Percentiles rank a stretch among this genome's conserved stretches.
These are phyloP conservation scores for Lasiodiplodia hormozganensis DNA, from an alignment of 2,329 filamentous ascomycete species.

Conservation along the genomic window DNA sequence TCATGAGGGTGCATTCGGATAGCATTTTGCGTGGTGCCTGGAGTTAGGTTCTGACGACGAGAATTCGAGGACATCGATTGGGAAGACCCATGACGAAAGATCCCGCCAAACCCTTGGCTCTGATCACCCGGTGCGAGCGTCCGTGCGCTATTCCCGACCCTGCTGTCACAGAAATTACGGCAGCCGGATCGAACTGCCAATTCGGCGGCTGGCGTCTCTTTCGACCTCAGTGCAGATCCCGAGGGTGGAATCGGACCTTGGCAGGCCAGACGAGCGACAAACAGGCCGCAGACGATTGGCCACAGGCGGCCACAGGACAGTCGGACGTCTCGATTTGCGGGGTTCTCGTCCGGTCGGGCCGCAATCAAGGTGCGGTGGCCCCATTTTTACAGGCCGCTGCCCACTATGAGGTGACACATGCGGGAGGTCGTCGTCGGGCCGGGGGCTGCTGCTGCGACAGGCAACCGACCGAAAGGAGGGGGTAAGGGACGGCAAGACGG, in stretches of 20 bases:
- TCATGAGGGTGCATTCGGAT: background rate
- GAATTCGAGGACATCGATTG: background rate
- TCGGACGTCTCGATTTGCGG: background rate
- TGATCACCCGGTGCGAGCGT: constrained; percentile 4
- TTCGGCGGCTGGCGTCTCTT: background rate
- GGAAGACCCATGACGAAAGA: background rate
- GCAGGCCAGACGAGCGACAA: constrained; percentile 4
- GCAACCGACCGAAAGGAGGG: background rate
- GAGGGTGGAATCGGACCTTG: background rate
- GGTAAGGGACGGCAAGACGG: background rate
- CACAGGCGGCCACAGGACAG: constrained; percentile 1
- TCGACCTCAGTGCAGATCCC: constrained; percentile 5
- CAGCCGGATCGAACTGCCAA: background rate
- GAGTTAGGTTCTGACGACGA: background rate
- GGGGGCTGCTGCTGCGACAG: background rate
- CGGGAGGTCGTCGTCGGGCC: background rate
- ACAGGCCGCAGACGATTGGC: constrained; percentile 3
- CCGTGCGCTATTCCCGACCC: constrained; percentile 2
- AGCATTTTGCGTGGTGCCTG: constrained; percentile 22
- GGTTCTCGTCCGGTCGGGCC: constrained; percentile 22
- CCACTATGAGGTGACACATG: constrained; percentile 7
- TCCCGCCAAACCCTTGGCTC: constrained; percentile 1
- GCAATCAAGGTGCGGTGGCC: constrained; percentile 18
- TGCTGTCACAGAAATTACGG: background rate
- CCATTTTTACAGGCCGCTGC: constrained; percentile 4